Evolutionary conservation across 306 rosid genomes (phyloP).

Genomic region (Cicer bijugum): DNA sequence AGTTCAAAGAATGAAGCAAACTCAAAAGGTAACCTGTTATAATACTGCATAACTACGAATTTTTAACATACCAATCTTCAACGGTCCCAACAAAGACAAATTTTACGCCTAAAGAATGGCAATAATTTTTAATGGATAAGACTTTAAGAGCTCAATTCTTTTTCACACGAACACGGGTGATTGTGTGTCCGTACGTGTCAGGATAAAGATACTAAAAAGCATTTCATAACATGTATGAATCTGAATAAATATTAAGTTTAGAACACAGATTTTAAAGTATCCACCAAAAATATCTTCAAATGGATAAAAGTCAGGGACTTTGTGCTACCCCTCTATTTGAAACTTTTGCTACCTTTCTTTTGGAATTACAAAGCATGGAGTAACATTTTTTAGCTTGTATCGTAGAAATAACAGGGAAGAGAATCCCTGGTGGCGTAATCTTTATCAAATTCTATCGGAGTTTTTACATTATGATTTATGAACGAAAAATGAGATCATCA

Average conservation of each 20-base stretch:
- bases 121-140: slow-evolving; percentile 4
- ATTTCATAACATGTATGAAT: no score
- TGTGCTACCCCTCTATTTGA: no score
- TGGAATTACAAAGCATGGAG: not conserved
- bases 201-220: no score
- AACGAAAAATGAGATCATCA: slow-evolving; percentile 16
- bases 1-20: slow-evolving; percentile 2
- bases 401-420: not conserved
- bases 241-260: no score
- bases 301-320: no score
- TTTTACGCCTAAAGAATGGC: slow-evolving; percentile 12
- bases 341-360: not conserved
- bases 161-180: no score
- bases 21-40: slow-evolving; percentile 32
- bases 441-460: not conserved
- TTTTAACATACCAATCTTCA: slow-evolving; percentile 3
- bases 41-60: slow-evolving; percentile 1
- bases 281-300: no score
- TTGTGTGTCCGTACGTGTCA: no score
- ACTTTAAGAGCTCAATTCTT: no score
- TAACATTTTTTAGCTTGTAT: not conserved
- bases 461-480: slow-evolving; percentile 1
- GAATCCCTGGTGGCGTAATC: not conserved
- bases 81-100: slow-evolving; percentile 18
- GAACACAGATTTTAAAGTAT: no score